Base-by-base conservation (phyloP, 2,329 filamentous ascomycete species). In the Cercospora janseana region DNA sequence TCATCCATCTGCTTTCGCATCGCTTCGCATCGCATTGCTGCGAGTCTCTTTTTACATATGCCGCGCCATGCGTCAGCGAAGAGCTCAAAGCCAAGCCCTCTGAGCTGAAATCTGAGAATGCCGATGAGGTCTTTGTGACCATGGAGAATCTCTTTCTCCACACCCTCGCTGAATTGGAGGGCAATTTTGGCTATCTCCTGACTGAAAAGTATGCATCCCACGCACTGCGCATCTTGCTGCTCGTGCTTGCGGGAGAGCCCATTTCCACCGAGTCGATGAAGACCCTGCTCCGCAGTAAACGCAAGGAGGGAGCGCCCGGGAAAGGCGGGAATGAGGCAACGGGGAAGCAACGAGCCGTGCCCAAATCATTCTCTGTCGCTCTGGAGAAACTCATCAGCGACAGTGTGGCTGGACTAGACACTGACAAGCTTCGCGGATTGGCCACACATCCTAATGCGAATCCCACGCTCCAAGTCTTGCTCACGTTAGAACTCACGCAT, bases 1-100 rank as follows among this genome's bases (percentile, higher is more conserved):
- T 97, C 70, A 75, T 92, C 51, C 86, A 91, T 62, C 79, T 98
- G 21, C 84, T 96, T 44, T 91, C 94, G 67, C 93, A 98, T 72
- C 86, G 93, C 13, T 98, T 98, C 64, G 93, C 93, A 4, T 95
- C 91, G 54, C 93, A 98, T 74, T 97, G 92, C 72, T 96, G 91
- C 68, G 93, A 98, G 72, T 88, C 88, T 20, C 78, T 98, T 24
- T 97, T 98, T 69, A 76, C 91, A 41, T 82, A 87, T 57, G 86
- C 88, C 1, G 91, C 91, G 0, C 85, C 87, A 1, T 73, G 86
- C 8, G 87, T 95, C 28, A 86, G 86, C 10, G 76, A 85, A 54
- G 91, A 95, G 69, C 70, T 88, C 12, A 69, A 72, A 4, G 66
- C 58, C 79, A 66, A 35, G 74, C 65, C 60, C 68, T 67, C n/a